Conservation (phyloP, 202 grass and related monocot genomes). For the Cymbopogon flexuosus region DNA sequence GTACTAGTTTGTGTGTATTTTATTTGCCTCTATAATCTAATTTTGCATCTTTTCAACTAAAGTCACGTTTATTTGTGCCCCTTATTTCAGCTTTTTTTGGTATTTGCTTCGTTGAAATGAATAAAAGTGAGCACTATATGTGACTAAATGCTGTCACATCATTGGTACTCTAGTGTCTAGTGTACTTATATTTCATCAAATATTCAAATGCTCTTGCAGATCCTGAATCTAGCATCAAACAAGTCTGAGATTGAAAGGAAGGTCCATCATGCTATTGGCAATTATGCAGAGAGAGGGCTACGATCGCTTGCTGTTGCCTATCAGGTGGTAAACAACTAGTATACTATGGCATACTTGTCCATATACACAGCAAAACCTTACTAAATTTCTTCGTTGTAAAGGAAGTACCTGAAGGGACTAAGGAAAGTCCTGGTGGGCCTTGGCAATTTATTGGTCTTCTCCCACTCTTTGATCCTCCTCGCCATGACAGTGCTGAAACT, state of each 20-base stretch:
- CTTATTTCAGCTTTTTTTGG: neutral
- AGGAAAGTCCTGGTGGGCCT: constrained; percentile 54
- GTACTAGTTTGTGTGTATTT: neutral
- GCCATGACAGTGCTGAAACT: constrained; percentile 75
- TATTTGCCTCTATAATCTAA: neutral
- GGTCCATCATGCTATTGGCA: constrained; percentile 49
- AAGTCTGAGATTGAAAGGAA: constrained; percentile 53
- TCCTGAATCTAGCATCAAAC: constrained; percentile 49
- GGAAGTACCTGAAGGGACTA: constrained; percentile 63
- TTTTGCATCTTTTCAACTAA: constrained; percentile 9
- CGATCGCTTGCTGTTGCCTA: constrained; percentile 58
- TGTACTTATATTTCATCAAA: constrained; percentile 20
- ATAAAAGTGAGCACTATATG: neutral
- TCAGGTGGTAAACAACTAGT: constrained; percentile 44
- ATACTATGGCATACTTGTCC: neutral
- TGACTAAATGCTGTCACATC: constrained; percentile 20
- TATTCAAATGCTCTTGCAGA: constrained; percentile 30
- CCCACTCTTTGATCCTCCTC: constrained; percentile 69
- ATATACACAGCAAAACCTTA: constrained; percentile 15
- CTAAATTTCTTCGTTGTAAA: constrained; percentile 32
- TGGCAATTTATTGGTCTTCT: constrained; percentile 77
- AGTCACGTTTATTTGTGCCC: neutral
- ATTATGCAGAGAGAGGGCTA: constrained; percentile 52
- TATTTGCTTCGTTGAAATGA: constrained; percentile 12
- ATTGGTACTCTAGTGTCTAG: neutral